Evolutionary conservation across 139 green algal genomes (phyloP).

Genomic region (Tetratostichococcus sp.): DNA sequence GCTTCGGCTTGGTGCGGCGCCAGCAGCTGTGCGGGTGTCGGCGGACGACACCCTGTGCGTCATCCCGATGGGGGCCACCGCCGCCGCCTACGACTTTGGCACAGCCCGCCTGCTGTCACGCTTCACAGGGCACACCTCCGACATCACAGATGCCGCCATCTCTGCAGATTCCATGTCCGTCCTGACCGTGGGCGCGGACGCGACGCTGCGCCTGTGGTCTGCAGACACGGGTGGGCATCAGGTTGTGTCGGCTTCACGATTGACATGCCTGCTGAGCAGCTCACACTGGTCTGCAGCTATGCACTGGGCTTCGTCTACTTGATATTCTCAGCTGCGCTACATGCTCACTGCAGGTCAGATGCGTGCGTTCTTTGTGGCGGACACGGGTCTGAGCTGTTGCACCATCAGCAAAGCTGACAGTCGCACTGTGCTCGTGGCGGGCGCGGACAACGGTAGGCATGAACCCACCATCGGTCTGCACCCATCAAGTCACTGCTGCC

Average conservation of each 20-base stretch:
- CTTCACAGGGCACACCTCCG: slow-evolving; percentile 17
- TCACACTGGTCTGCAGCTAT: no score
- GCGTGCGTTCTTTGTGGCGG: slow-evolving; percentile 26
- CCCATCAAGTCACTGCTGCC: no score
- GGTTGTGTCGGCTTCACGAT: no score
- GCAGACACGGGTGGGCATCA: slow-evolving; percentile 17
- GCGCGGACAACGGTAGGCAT: background rate
- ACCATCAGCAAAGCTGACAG: background rate
- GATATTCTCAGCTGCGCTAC: no score
- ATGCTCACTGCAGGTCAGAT: slow-evolving; percentile 2
- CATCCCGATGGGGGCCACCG: background rate
- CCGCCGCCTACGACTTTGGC: background rate
- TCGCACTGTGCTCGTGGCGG: background rate
- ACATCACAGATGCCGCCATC: slow-evolving; percentile 23
- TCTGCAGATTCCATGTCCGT: slow-evolving; percentile 15
- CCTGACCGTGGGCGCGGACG: slow-evolving; percentile 44
- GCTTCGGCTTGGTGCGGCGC: slow-evolving; percentile 11
- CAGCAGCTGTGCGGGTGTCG: background rate
- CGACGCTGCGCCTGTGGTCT: slow-evolving; percentile 36
- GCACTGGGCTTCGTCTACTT: no score
- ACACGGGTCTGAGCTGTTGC: background rate
- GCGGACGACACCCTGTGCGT: slow-evolving; percentile 15
- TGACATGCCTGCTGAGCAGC: no score
- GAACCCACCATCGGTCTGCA: no score
- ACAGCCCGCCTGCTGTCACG: background rate